phyloP scores from a whole-genome alignment of 768 basidiomycete genomes.

The Clavulina sp. region DNA sequence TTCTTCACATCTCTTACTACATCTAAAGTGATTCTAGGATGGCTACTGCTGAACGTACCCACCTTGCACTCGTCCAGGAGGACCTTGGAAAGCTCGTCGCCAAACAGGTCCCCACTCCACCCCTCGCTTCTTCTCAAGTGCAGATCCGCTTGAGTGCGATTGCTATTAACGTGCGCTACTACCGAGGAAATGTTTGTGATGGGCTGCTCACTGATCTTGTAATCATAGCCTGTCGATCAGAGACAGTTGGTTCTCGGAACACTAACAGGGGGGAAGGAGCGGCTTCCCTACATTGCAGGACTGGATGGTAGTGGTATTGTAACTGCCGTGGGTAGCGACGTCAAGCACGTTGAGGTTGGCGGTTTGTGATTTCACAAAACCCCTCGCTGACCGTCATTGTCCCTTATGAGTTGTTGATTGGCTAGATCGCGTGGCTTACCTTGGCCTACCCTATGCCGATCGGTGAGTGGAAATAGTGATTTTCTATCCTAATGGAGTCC shows the following conservation, averaged over 20 bases:
- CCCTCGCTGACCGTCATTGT: no score
- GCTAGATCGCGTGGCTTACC: no score
- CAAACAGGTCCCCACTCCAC: neutral
- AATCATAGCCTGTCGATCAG: neutral
- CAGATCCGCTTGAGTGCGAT: neutral
- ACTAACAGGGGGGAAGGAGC: neutral
- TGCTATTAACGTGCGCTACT: neutral
- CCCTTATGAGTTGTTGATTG: no score
- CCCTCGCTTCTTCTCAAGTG: neutral
- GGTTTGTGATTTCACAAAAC: no score
- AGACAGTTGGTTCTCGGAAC: neutral
- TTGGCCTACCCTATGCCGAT: no score
- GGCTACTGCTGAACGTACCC: no score
- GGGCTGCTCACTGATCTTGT: no score
- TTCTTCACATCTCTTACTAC: no score
- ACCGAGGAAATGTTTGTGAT: no score
- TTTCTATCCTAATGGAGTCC: no score
- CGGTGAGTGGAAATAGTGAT: no score
- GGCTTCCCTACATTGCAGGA: constrained; percentile 24
- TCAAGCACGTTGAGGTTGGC: constrained; percentile 20
- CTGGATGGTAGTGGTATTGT: constrained; percentile 26
- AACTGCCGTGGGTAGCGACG: constrained; percentile 20
- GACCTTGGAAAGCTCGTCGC: neutral
- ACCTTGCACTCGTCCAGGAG: neutral
- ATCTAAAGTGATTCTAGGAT: no score